A percentile compares a stretch with the other conserved stretches of the same genome.
These are phyloP conservation scores for Boletus coccyginus DNA, from an alignment of 768 basidiomycete species.

Conservation along the genomic window DNA sequence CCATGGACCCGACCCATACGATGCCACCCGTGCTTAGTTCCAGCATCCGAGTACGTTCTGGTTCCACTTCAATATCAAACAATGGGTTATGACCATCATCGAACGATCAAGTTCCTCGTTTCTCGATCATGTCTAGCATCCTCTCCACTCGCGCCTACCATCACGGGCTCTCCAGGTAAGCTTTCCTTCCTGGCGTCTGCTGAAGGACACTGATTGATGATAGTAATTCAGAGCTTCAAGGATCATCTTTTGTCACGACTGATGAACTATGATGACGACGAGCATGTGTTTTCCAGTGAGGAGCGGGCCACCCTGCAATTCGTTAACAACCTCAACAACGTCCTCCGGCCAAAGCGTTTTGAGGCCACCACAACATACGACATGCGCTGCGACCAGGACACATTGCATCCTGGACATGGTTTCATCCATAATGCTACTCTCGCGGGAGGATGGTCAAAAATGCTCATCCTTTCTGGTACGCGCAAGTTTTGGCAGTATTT, in stretches of 20 bases:
- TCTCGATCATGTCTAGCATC: no score
- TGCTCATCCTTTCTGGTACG: conserved; percentile 24
- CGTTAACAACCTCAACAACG: background rate
- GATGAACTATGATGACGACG: background rate
- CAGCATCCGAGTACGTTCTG: no score
- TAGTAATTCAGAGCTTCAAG: background rate
- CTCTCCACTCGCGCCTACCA: no score
- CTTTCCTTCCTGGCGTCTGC: no score
- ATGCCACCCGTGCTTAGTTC: no score
- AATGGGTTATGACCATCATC: no score
- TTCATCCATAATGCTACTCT: conserved; percentile 24
- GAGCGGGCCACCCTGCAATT: background rate
- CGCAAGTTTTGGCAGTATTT: conserved; percentile 12
- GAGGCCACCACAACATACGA: background rate
- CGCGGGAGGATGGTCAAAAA: conserved; percentile 7
- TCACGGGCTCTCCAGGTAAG: no score
- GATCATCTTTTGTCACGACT: background rate
- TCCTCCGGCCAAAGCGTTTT: background rate
- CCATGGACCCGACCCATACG: no score
- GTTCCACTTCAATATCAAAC: no score
- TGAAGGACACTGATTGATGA: no score
- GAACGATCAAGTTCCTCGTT: no score
- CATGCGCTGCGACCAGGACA: conserved; percentile 8
- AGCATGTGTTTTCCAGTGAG: background rate
- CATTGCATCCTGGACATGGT: conserved; percentile 18